Evolutionary conservation across 1,284 basidiomycete species (phyloP).

Genomic region (Apiotrichum porosum): DNA sequence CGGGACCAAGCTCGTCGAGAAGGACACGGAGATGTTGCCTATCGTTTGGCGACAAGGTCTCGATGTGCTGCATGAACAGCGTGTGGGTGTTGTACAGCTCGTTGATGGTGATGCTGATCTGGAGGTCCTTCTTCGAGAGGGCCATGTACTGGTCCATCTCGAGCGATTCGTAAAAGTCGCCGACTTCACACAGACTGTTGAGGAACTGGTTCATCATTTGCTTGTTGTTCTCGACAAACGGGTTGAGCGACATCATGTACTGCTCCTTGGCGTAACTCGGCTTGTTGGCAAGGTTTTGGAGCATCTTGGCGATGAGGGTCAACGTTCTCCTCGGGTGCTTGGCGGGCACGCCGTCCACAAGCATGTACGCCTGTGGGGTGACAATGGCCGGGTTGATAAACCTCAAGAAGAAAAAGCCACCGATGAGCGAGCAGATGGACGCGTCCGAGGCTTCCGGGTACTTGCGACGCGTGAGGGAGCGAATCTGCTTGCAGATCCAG

Average conservation of each 20-base stretch:
- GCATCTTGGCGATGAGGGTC: slow-evolving; percentile 98
- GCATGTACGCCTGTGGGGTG: slow-evolving; percentile 98
- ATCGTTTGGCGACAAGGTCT: slow-evolving; percentile 93
- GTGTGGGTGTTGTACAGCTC: slow-evolving; percentile 98
- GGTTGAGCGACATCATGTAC: slow-evolving; percentile 97
- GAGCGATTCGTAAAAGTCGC: slow-evolving; percentile 97
- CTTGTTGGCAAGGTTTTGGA: slow-evolving; percentile 98
- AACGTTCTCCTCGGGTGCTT: slow-evolving; percentile 94
- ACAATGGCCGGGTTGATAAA: slow-evolving; percentile 99
- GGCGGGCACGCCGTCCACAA: slow-evolving; percentile 93
- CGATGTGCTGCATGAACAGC: slow-evolving; percentile 88
- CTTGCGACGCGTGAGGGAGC: slow-evolving; percentile 92
- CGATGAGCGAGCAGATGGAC: slow-evolving; percentile 95
- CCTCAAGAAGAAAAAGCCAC: slow-evolving; percentile 98
- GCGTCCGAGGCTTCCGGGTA: slow-evolving; percentile 97
- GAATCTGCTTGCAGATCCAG: slow-evolving; percentile 99
- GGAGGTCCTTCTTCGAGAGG: slow-evolving; percentile 94
- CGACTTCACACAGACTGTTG: slow-evolving; percentile 94
- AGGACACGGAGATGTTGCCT: slow-evolving; percentile 95
- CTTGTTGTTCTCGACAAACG: slow-evolving; percentile 98
- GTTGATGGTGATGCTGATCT: slow-evolving; percentile 98
- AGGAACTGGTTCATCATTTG: slow-evolving; percentile 94
- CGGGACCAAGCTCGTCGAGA: slow-evolving; percentile 88
- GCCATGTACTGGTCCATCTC: slow-evolving; percentile 99
- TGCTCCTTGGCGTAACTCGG: slow-evolving; percentile 96